phyloP scores from a whole-genome alignment of 139 green algal genomes.

The Astrephomene gubernaculifera region DNA sequence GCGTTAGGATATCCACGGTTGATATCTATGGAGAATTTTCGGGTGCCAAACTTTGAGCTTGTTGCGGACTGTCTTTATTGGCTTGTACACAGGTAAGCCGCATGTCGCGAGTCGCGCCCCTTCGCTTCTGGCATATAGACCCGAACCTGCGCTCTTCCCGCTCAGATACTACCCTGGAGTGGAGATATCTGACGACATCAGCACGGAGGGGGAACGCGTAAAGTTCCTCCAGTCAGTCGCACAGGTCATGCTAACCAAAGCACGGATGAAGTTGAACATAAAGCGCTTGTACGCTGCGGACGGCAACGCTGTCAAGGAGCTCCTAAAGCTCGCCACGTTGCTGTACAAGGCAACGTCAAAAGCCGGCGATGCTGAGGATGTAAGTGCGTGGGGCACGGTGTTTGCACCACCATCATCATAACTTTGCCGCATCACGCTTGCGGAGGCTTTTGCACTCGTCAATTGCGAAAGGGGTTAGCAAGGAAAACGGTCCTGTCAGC shows the following conservation, averaged over 20 bases:
- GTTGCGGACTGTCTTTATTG: constrained; percentile 88
- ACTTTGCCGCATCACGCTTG: no score
- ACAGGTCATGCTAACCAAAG: constrained; percentile 77
- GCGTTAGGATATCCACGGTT: constrained; percentile 78
- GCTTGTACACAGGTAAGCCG: constrained; percentile 76
- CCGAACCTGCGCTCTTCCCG: no score
- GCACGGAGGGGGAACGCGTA: constrained; percentile 78
- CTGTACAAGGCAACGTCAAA: constrained; percentile 78
- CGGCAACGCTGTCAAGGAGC: constrained; percentile 78
- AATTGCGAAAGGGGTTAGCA: no score
- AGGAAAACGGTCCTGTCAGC: no score
- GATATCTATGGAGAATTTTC: constrained; percentile 86
- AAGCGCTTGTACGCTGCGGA: constrained; percentile 88
- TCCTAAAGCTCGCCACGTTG: constrained; percentile 83
- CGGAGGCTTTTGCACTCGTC: no score
- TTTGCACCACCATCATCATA: no score
- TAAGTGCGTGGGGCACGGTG: constrained; percentile 39
- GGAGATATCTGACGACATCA: constrained; percentile 81
- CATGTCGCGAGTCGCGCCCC: constrained; percentile 3
- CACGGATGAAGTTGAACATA: constrained; percentile 87
- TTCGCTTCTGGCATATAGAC: no score
- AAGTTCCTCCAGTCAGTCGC: constrained; percentile 78
- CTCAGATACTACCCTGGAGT: constrained; percentile 68
- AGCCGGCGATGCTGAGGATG: constrained; percentile 60
- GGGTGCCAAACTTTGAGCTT: constrained; percentile 86